Conservation (phyloP, 768 basidiomycete genomes). For the Pisolithus orientalis region DNA sequence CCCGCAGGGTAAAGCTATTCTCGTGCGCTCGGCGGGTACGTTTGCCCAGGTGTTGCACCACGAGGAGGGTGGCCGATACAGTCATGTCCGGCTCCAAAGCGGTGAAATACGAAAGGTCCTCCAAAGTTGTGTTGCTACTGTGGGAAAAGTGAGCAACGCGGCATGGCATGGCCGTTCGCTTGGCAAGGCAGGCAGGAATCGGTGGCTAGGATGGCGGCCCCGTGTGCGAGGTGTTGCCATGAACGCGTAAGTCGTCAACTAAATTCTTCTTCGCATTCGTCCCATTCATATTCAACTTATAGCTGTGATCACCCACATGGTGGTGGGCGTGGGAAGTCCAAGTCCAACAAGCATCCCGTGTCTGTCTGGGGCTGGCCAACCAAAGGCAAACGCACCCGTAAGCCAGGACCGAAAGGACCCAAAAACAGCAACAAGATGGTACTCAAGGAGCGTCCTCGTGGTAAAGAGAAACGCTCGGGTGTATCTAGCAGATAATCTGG, state of each 20-base stretch:
- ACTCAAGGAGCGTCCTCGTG: conserved; percentile 76
- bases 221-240: conserved; percentile 92
- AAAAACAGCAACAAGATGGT: conserved; percentile 91
- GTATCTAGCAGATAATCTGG: neutral
- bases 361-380: conserved; percentile 92
- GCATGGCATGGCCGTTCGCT: conserved; percentile 79
- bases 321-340: conserved; percentile 96
- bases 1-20: conserved; percentile 68
- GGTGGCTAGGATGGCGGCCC: conserved; percentile 85
- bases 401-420: conserved; percentile 86
- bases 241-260: conserved; percentile 67
- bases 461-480: conserved; percentile 41
- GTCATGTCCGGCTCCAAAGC: conserved; percentile 80
- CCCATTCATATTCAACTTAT: neutral
- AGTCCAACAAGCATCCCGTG: conserved; percentile 91
- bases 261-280: neutral
- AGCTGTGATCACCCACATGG: conserved; percentile 93
- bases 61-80: conserved; percentile 64
- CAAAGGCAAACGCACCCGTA: conserved; percentile 88
- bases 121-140: conserved; percentile 76
- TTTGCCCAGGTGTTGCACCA: conserved; percentile 79
- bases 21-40: conserved; percentile 87
- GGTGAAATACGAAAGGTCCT: conserved; percentile 89
- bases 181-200: conserved; percentile 86
- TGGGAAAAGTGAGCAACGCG: conserved; percentile 89